phyloP scores from a whole-genome alignment of 257 asterid species.

The Jasminum sambac region DNA sequence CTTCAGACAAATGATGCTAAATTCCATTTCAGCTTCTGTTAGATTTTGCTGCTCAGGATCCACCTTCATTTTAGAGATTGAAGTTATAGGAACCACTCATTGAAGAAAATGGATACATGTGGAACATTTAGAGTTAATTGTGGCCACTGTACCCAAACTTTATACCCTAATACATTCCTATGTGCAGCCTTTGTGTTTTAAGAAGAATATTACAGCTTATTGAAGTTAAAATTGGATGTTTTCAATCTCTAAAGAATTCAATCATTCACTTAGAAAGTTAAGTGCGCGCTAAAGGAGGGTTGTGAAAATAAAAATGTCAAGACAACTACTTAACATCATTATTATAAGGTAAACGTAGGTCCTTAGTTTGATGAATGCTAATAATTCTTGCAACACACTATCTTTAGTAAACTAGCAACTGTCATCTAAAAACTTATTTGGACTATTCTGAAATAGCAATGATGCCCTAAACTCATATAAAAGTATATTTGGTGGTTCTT shows the following conservation, averaged over 20 bases:
- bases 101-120: background rate
- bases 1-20: background rate
- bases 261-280: too few species aligned
- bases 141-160: background rate
- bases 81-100: background rate
- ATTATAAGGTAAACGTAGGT: too few species aligned
- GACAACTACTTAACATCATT: too few species aligned
- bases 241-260: too few species aligned
- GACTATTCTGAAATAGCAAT: background rate
- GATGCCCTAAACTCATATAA: background rate
- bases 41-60: background rate
- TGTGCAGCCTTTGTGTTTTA: background rate
- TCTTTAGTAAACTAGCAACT: background rate
- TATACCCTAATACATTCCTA: background rate
- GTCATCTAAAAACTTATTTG: background rate
- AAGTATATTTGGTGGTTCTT: background rate
- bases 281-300: too few species aligned
- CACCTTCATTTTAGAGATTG: background rate
- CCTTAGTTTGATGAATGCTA: too few species aligned
- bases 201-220: too few species aligned
- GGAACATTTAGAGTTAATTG: background rate
- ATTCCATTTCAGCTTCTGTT: background rate
- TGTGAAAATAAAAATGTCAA: too few species aligned
- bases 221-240: too few species aligned
- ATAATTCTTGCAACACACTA: background rate